phyloP scores from a whole-genome alignment of 2,329 filamentous ascomycete genomes.

The Cryoendolithus antarcticus region DNA sequence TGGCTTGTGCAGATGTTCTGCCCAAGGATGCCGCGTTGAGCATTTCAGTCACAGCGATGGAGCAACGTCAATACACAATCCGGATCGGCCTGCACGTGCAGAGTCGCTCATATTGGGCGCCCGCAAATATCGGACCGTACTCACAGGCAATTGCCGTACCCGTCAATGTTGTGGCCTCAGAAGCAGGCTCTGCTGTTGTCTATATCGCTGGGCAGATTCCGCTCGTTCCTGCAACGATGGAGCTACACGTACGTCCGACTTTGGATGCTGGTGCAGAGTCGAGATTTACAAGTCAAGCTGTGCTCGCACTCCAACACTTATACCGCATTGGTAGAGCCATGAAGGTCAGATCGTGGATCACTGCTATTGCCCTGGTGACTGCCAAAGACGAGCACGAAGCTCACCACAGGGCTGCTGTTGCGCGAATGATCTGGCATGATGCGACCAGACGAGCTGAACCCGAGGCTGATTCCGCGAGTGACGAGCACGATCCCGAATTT shows the following conservation, averaged over 20 bases:
- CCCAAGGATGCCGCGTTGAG: conserved; percentile 50
- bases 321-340: conserved; percentile 68
- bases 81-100: conserved; percentile 68
- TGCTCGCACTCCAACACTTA: conserved; percentile 75
- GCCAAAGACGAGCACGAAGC: conserved; percentile 6
- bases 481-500: conserved; percentile 39
- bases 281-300: conserved; percentile 40
- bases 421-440: conserved; percentile 13
- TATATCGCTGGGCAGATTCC: conserved; percentile 86
- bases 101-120: conserved; percentile 90
- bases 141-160: conserved; percentile 67
- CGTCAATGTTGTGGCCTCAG: conserved; percentile 7
- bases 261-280: background rate
- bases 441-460: conserved; percentile 13
- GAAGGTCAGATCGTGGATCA: conserved; percentile 61
- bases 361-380: conserved; percentile 63
- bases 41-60: conserved; percentile 39
- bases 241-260: conserved; percentile 26
- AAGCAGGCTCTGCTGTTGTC: conserved; percentile 30
- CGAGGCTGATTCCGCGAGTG: conserved; percentile 27
- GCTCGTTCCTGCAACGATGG: conserved; percentile 69
- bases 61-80: conserved; percentile 8
- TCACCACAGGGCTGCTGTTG: conserved; percentile 22
- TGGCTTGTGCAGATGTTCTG: conserved; percentile 60
- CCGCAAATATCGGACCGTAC: conserved; percentile 93